These are phyloP conservation scores for Clarkia xantiana DNA, from an alignment of 345 rosid genomes.

Conservation along the genomic window DNA sequence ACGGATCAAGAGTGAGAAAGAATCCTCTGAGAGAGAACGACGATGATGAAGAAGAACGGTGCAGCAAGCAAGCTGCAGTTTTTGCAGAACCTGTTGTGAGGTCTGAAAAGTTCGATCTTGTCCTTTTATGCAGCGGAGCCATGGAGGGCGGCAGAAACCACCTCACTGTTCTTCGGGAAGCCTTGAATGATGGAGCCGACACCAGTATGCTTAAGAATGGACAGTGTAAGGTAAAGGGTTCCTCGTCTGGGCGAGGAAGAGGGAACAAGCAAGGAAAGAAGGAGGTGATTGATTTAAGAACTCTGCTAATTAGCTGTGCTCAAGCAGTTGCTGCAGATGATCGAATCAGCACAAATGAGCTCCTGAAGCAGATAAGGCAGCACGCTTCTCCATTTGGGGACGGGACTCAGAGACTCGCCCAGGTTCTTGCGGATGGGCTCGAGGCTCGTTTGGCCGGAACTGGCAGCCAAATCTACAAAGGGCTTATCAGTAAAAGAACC, in stretches of 20 bases:
- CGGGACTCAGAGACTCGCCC: constrained; percentile 75
- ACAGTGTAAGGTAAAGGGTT: constrained; percentile 18
- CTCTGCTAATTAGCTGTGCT: constrained; percentile 64
- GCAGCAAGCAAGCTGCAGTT: constrained; percentile 55
- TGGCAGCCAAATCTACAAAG: constrained; percentile 55
- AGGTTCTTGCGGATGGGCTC: constrained; percentile 67
- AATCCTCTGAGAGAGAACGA: constrained; percentile 30
- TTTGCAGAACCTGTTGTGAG: constrained; percentile 39
- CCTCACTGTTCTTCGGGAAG: constrained; percentile 35
- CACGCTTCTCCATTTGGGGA: constrained; percentile 80
- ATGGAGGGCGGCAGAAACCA: constrained; percentile 17
- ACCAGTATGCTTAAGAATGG: constrained; percentile 22
- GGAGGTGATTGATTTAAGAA: constrained; percentile 77
- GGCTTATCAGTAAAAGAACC: constrained; percentile 42
- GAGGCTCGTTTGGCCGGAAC: constrained; percentile 79
- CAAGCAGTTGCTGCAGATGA: constrained; percentile 79
- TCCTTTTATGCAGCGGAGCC: constrained; percentile 31
- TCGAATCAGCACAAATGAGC: constrained; percentile 40
- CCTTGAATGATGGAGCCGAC: constrained; percentile 36
- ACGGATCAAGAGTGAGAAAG: constrained; percentile 34
- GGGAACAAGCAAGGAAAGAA: constrained; percentile 37
- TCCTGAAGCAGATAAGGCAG: constrained; percentile 64
- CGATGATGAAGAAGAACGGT: constrained; percentile 52
- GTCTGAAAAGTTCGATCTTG: constrained; percentile 54
- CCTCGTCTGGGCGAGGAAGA: constrained; percentile 22